These are phyloP conservation scores for Lachnellula hyalina DNA, from an alignment of 2,329 filamentous ascomycete species.

Conservation along the genomic window DNA sequence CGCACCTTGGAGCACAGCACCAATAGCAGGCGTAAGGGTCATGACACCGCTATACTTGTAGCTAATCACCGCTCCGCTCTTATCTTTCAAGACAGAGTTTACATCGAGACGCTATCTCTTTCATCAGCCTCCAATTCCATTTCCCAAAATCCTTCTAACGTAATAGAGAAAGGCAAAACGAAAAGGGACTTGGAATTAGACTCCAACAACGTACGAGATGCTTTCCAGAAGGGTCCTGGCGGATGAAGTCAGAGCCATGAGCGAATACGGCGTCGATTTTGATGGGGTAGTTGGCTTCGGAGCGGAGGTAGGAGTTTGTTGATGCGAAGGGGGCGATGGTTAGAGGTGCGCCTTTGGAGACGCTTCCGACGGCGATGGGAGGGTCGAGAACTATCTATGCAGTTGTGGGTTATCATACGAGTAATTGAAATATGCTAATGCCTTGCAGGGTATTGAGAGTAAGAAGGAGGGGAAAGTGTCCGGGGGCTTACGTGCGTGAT, in stretches of 20 bases:
- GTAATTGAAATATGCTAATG: background rate
- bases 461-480: background rate
- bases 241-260: constrained; percentile 38
- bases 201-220: constrained; percentile 20
- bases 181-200: background rate
- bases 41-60: constrained; percentile 38
- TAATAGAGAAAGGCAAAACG: background rate
- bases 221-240: constrained; percentile 34
- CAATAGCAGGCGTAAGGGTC: constrained; percentile 31
- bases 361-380: constrained; percentile 24
- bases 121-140: background rate
- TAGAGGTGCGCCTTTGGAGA: constrained; percentile 31
- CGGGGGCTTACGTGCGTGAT: constrained; percentile 31
- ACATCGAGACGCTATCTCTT: constrained; percentile 33
- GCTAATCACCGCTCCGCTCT: constrained; percentile 32
- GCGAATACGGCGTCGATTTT: constrained; percentile 34
- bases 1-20: constrained; percentile 32
- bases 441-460: background rate
- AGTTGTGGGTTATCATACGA: constrained; percentile 11
- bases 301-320: constrained; percentile 30
- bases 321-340: constrained; percentile 30
- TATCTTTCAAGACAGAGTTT: constrained; percentile 33
- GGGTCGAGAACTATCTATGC: constrained; percentile 33
- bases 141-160: background rate
- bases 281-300: constrained; percentile 34